Conservation (phyloP, 352 stramenopile genomes). For the Phytophthora cactorum region DNA sequence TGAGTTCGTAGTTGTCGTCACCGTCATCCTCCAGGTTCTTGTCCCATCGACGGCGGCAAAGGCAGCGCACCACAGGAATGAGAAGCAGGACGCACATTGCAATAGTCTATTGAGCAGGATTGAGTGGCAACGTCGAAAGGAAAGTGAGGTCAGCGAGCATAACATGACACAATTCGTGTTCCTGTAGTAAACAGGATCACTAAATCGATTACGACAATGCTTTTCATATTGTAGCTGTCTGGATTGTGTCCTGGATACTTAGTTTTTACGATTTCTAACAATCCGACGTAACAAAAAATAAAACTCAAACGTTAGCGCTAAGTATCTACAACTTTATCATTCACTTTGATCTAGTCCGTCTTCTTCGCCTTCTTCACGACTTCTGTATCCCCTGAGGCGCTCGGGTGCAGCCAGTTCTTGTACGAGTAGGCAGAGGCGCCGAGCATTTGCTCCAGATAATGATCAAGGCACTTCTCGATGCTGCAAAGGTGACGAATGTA, state of each 20-base stretch:
- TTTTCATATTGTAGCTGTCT: not conserved
- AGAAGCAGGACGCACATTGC: constrained; percentile 22
- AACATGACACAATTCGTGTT: not conserved
- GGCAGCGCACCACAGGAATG: constrained; percentile 8
- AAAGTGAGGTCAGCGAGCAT: constrained; percentile 11
- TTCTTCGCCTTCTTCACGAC: constrained; percentile 18
- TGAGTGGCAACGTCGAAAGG: not conserved
- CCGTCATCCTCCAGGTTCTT: constrained; percentile 9
- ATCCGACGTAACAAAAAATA: not conserved
- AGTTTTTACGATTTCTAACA: not conserved
- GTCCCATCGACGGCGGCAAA: constrained; percentile 6
- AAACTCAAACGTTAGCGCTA: no score
- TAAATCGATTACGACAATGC: constrained; percentile 16
- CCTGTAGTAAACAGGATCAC: constrained; percentile 13
- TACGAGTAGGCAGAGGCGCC: constrained; percentile 35
- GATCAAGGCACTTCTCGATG: constrained; percentile 86
- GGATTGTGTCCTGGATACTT: not conserved
- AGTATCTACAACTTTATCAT: not conserved
- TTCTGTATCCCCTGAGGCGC: constrained; percentile 8
- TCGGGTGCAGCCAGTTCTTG: constrained; percentile 56
- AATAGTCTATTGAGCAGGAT: not conserved
- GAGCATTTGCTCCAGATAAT: constrained; percentile 41
- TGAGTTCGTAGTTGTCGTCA: constrained; percentile 8
- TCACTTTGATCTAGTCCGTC: constrained; percentile 5
- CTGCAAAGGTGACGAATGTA: constrained; percentile 94